Percentiles rank a stretch among this genome's conserved stretches.
These are phyloP conservation scores for Pyrenochaeta sp. DNA, from an alignment of 2,329 filamentous ascomycete species.

Conservation along the genomic window DNA sequence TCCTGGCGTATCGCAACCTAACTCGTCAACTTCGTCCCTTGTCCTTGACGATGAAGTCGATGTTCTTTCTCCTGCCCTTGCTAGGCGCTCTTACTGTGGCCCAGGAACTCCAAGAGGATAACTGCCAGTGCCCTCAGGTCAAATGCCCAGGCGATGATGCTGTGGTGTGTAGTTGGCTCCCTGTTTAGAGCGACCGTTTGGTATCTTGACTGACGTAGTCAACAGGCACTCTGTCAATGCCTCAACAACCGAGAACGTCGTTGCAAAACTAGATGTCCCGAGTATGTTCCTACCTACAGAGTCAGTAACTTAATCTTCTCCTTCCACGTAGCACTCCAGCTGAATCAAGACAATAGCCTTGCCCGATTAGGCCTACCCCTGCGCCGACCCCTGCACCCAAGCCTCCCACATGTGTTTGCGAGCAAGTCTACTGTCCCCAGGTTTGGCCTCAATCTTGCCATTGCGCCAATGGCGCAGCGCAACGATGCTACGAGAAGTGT, in stretches of 20 bases:
- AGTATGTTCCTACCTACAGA: constrained; percentile 20
- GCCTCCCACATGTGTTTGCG: constrained; percentile 22
- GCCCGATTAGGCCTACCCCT: neutral
- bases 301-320: neutral
- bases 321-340: neutral
- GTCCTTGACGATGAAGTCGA: constrained; percentile 28
- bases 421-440: constrained; percentile 25
- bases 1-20: neutral
- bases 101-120: constrained; percentile 14
- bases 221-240: constrained; percentile 38
- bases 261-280: constrained; percentile 34
- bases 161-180: constrained; percentile 20
- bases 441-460: constrained; percentile 39
- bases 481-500: constrained; percentile 39
- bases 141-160: constrained; percentile 34
- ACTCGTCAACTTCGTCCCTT: neutral
- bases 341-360: neutral
- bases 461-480: constrained; percentile 34
- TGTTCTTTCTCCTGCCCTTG: constrained; percentile 26
- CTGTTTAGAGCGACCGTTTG: neutral
- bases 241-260: constrained; percentile 34
- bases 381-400: neutral
- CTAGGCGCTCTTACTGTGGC: constrained; percentile 26
- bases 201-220: neutral
- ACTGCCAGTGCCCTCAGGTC: constrained; percentile 37